Conservation (phyloP, 371 early-diverging fungal genomes). For the Choanephora cucurbitarum region DNA sequence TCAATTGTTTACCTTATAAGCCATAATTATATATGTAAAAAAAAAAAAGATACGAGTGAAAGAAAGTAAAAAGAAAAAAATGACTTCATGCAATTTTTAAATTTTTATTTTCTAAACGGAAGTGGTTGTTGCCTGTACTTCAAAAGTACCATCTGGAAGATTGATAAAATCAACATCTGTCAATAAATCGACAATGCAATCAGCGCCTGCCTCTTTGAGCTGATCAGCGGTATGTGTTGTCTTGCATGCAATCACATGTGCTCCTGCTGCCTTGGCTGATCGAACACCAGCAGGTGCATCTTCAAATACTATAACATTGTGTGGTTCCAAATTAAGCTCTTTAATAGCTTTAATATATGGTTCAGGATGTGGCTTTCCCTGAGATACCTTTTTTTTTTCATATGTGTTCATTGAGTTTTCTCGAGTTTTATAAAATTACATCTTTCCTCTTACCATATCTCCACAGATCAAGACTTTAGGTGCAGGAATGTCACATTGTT, state of each 20-base stretch:
- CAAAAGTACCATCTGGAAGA: slow-evolving; percentile 24
- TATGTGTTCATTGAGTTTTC: neutral
- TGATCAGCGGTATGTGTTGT: slow-evolving; percentile 56
- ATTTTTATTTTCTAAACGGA: neutral
- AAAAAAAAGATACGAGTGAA: neutral
- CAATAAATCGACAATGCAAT: slow-evolving; percentile 48
- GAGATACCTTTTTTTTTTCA: slow-evolving; percentile 26
- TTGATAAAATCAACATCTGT: slow-evolving; percentile 48
- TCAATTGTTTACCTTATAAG: neutral
- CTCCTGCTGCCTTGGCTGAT: slow-evolving; percentile 57
- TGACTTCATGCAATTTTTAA: neutral
- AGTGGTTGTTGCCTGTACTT: slow-evolving; percentile 12
- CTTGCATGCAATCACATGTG: slow-evolving; percentile 57
- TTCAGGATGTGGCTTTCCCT: slow-evolving; percentile 68
- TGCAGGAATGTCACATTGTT: slow-evolving; percentile 30
- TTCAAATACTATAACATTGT: slow-evolving; percentile 68
- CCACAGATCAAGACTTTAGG: slow-evolving; percentile 38
- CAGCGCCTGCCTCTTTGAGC: slow-evolving; percentile 59
- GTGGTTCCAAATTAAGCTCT: slow-evolving; percentile 43
- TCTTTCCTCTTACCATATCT: slow-evolving; percentile 31
- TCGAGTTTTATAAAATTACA: neutral
- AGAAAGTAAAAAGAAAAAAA: neutral
- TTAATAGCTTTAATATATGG: slow-evolving; percentile 54
- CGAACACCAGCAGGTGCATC: slow-evolving; percentile 66
- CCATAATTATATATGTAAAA: neutral